Evolutionary conservation across 1,139 yeast genomes (phyloP), one percentile per base, ranked within the genome.

Genomic region (Sugiyamaella pinicola): DNA sequence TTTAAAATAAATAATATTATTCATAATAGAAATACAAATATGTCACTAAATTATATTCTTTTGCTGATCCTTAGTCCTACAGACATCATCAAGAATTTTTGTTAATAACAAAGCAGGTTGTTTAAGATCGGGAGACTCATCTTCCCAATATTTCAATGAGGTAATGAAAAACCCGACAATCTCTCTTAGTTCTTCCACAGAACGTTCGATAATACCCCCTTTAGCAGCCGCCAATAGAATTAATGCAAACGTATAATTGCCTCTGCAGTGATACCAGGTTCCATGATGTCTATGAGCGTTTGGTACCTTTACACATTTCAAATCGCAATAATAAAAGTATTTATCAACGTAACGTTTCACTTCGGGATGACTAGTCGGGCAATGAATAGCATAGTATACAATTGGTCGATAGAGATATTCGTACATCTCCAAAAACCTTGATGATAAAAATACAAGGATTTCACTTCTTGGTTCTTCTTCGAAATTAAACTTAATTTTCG

Each of bases 211-310:
- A 39, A 56, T 48, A 8, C 58, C 55, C 12, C 53, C 54, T 33
- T 57, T 56, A 18, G 51, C 55, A 21, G 56, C 55, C 4, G 59
- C 59, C 6, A 51, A 40, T 26, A 55, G 40, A 28, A 52, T 47
- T 8, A 56, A 47, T 4, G 59, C 51, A 45, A 53, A 49, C 8
- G 55, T 46, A 34, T 52, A 52, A 28, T 52, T 52, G 5, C 52
- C 52, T 21, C 59, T 43, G 39, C 57, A 52, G 22, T 47, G 52
- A 37, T 56, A 56, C 59, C 59, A 57, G 3, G 58, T 54, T 3
- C 60, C 60, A 45, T 56, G 59, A 29, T 57, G 60, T 9, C 60
- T 47, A 39, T 57, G 60, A 12, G 53, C 49, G 38, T 52, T 44
- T 10, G 55, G 49, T n/a, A 53, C 51, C 38, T 47, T 49, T 17